phyloP scores from a whole-genome alignment of 768 basidiomycete species.

The Tricholoma sp. region DNA sequence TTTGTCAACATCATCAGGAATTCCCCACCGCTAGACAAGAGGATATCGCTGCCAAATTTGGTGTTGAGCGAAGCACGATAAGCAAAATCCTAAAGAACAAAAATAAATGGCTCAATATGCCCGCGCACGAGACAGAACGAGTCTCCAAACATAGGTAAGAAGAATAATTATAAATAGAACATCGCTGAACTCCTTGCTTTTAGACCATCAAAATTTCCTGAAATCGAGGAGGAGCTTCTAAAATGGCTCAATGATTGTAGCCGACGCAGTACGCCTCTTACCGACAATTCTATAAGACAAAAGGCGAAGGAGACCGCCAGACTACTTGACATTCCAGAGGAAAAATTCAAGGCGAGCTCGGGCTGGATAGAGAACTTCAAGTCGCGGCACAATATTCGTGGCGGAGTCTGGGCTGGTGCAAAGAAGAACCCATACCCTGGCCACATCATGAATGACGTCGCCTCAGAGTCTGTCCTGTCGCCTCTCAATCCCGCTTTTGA shows the following conservation, averaged over 20 bases:
- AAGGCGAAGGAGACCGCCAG: constrained; percentile 67
- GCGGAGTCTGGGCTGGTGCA: constrained; percentile 51
- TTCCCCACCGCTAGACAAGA: constrained; percentile 75
- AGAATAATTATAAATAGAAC: constrained; percentile 6
- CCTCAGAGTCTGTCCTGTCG: constrained; percentile 19
- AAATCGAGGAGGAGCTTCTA: constrained; percentile 62
- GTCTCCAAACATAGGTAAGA: constrained; percentile 68
- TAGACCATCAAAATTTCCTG: constrained; percentile 79
- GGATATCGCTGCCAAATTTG: constrained; percentile 72
- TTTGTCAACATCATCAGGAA: constrained; percentile 61
- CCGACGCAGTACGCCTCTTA: constrained; percentile 41
- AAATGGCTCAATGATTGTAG: constrained; percentile 56
- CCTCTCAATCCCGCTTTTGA: constrained; percentile 37
- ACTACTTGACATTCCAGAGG: constrained; percentile 49
- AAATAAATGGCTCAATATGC: constrained; percentile 72
- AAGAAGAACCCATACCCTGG: constrained; percentile 19
- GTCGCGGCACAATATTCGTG: constrained; percentile 69
- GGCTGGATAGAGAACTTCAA: constrained; percentile 95
- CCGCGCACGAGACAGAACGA: constrained; percentile 50
- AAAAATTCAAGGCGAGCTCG: constrained; percentile 86
- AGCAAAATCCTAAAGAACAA: constrained; percentile 88
- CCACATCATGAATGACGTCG: constrained; percentile 9
- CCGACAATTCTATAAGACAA: constrained; percentile 58
- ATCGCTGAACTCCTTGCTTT: constrained; percentile 2
- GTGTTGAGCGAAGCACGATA: constrained; percentile 89